Percentiles rank a stretch among this genome's conserved stretches.
Conservation (phyloP, 2,329 filamentous ascomycete species). For the Phialemonium atrogriseum region DNA sequence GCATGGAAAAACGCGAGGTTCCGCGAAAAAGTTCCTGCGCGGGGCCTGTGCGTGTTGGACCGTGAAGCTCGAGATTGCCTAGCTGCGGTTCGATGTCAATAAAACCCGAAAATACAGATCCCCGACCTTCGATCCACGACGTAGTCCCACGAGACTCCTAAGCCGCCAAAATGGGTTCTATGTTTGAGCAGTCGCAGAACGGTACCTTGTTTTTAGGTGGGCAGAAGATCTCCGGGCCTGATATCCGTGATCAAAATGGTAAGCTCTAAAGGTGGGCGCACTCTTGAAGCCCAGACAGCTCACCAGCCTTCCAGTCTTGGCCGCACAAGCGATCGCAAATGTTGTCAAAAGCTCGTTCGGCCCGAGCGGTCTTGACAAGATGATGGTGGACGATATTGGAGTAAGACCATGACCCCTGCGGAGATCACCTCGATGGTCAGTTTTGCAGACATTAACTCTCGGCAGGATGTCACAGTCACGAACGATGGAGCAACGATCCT, state of each 20-base stretch:
- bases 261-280: conserved; percentile 11
- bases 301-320: conserved; percentile 55
- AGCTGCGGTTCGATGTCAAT: conserved; percentile 2
- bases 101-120: neutral
- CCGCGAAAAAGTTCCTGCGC: conserved; percentile 21
- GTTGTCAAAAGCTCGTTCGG: conserved; percentile 99
- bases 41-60: neutral
- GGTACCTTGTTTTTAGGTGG: conserved; percentile 96
- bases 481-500: conserved; percentile 98
- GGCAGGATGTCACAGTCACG: conserved; percentile 90
- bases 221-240: conserved; percentile 91
- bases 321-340: conserved; percentile 95
- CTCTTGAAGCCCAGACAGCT: conserved; percentile 9
- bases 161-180: conserved; percentile 64
- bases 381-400: conserved; percentile 99
- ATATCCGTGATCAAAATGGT: conserved; percentile 97
- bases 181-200: conserved; percentile 92
- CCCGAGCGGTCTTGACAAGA: conserved; percentile 95
- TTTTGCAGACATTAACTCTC: conserved; percentile 14
- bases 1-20: conserved; percentile 16
- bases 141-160: conserved; percentile 7
- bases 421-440: conserved; percentile 3
- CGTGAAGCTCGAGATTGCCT: conserved; percentile 4
- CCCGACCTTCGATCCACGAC: conserved; percentile 7
- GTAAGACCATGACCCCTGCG: conserved; percentile 43